Evolutionary conservation across 2,329 filamentous ascomycete species (phyloP), one percentile per base, ranked within the genome.

Genomic region (Stachybotrys chlorohalonatus): DNA sequence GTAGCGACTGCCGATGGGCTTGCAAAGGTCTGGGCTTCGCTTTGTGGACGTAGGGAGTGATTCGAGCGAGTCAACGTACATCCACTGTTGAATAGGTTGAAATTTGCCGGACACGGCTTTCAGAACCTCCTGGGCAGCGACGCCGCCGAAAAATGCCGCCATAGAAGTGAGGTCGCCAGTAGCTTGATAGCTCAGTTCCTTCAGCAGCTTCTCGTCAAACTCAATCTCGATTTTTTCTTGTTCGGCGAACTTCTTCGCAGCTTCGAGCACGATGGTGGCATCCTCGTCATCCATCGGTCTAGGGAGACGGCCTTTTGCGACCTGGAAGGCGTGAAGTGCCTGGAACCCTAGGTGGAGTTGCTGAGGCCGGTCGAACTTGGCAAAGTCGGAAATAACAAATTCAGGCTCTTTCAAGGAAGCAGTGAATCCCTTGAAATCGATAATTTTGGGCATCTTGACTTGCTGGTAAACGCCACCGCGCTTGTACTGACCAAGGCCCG

Each of bases 71-170:
- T 99, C 94, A 64, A 96, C 95, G 77, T 99, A 97, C 69, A 99
- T 81, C 85, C 89, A 97, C 70, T 99, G 94, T 62, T 88, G 82
- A 60, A 97, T 86, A n/a, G 94, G 94, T 64, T 90, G 84, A 75
- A 99, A 99, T 73, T 99, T 99, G 62, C 94, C 94, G 53, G 94
- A 99, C 7, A 99, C 90, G 16, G 93, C 90, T 74, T 99, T 99
- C 57, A 99, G 81, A 24, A 96, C 87, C 71, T 99, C 94, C 69
- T 99, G 94, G 1, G 94, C 94, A 31, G 90, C 83, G 62, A 96
- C 82, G 63, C 94, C 94, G 70, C 94, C 94, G 66, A 96, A 97
- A 73, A 96, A 89, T 16, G 94, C 93, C 30, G 92, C 90, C 82
- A 99, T 90, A 3, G 94, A 89, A 67, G 83, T 92, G 49, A 99